Base-by-base conservation (phyloP, 139 green algal species). In the Tetraselmis striata region DNA sequence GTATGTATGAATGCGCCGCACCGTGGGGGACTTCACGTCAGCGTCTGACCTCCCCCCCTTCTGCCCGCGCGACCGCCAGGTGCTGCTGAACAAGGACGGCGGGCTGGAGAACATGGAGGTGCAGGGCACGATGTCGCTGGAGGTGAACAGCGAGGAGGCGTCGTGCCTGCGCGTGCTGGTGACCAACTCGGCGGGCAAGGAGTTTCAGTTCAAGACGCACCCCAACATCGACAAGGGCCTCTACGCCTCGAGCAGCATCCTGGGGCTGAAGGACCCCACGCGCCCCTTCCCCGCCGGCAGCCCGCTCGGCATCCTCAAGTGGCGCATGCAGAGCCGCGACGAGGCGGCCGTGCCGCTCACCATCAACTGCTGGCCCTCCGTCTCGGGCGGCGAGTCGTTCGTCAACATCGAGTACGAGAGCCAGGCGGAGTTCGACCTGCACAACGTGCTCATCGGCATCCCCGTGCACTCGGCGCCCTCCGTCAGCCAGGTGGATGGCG, bases 151-250 rank as follows among this genome's bases (percentile, higher is more conserved):
- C 18, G 92, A 97, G 59, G 92, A 94, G 45, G 90, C 94, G 1
- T 93, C 95, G 0, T 93, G 87, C 83, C 84, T 98, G 23, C 85
- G 90, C 2, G 87, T 98, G 22, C 82, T 79, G 23, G 83, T 95
- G 22, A 74, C 79, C 1, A 79, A 32, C 18, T 90, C 87, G 18
- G 45, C 85, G 29, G 95, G 97, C 86, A 76, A 87, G n/a, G 94
- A 90, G 22, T 98, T 97, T 90, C 94, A 98, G 86, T 99, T 99
- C 94, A 99, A 99, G 92, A 99, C 97, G 76, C 97, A 99, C 84
- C 97, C 97, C 79, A 99, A 99, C 89, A 99, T 99, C 85, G 97
- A 99, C 93, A 99, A 99, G 89, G 87, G 84, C 26, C 81, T 93
- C 30, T 97, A 98, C 90, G 86, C 75, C 75, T 83, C 31, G 1